Percentiles rank a stretch among this genome's conserved stretches.
phyloP scores from a whole-genome alignment of 2,329 filamentous ascomycete genomes.

The Exophiala alcalophila region DNA sequence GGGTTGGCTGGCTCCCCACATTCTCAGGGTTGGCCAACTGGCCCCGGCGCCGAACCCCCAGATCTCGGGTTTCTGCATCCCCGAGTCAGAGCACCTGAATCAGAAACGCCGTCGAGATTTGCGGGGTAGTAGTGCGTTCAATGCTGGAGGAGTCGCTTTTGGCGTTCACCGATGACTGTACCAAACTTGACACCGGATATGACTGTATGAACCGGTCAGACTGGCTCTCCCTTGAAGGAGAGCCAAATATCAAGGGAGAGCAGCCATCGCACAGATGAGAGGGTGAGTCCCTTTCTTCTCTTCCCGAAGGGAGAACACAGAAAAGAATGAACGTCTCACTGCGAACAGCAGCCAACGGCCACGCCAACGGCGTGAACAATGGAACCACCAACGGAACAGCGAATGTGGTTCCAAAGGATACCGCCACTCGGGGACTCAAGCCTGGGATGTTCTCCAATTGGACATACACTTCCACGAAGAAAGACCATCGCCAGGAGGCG shows the following conservation, averaged over 20 bases:
- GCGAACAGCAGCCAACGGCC: background rate
- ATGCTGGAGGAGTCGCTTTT: no score
- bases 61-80: no score
- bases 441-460: constrained; percentile 1
- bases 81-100: no score
- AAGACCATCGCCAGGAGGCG: constrained; percentile 3
- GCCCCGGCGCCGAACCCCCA: no score
- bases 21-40: no score
- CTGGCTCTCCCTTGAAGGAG: no score
- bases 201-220: no score
- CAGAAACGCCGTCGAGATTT: no score
- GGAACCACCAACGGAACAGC: background rate
- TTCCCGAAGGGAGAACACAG: background rate
- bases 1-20: no score
- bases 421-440: background rate
- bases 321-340: constrained; percentile 1
- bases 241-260: background rate
- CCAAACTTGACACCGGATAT: no score
- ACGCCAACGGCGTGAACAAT: constrained; percentile 1
- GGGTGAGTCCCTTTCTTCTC: background rate
- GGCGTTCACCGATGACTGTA: no score
- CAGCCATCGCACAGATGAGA: background rate
- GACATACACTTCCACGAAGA: constrained; percentile 3
- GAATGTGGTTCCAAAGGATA: background rate
- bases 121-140: no score